Evolutionary conservation across 2,329 filamentous ascomycete genomes (phyloP), one percentile per base, ranked within the genome.

Genomic region (Ophiosphaerella narmari): DNA sequence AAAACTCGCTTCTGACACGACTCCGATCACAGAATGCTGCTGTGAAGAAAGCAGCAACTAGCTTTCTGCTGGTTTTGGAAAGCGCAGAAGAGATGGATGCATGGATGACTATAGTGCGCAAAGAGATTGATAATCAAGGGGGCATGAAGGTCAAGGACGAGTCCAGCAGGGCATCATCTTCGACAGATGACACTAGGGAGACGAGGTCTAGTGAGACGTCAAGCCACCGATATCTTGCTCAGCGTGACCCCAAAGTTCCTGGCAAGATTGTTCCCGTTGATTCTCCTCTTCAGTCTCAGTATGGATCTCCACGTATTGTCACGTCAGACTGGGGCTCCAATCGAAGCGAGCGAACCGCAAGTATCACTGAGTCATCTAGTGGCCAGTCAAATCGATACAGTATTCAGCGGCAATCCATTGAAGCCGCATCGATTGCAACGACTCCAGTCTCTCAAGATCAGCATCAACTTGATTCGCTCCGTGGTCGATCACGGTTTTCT

Each of bases 51-150:
- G 76, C 80, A 14, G 82, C 82, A 1, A 80, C 82, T 1, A 88
- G 85, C 54, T 81, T 91, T 47, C 74, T 94, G 21, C 79, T 94
- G 67, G 84, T 93, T 0, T 86, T 92, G 55, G 84, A 90, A 44
- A 84, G 77, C 52, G 85, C 87, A 2, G 84, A 87, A 55, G 86
- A 89, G 38, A 89, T 93, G 87, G 86, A 91, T 52, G 75, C 77
- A 37, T 94, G 90, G 90, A 84, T 93, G 67, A 79, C 80, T 1
- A 78, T 81, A 0, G 75, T 93, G 26, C 82, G 89, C 34, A 80
- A 80, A 46, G 86, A 89, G 63, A 91, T 93, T 43, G 86, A 90
- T 60, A 77, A 78, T 5, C 73, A 89, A 7, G 87, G 88, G 24
- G 88, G 88, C 14, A 87, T 83, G 74, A 86, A 82, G 68, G 51